phyloP scores from a whole-genome alignment of 2,329 filamentous ascomycete genomes.

The Cercospora sp. region DNA sequence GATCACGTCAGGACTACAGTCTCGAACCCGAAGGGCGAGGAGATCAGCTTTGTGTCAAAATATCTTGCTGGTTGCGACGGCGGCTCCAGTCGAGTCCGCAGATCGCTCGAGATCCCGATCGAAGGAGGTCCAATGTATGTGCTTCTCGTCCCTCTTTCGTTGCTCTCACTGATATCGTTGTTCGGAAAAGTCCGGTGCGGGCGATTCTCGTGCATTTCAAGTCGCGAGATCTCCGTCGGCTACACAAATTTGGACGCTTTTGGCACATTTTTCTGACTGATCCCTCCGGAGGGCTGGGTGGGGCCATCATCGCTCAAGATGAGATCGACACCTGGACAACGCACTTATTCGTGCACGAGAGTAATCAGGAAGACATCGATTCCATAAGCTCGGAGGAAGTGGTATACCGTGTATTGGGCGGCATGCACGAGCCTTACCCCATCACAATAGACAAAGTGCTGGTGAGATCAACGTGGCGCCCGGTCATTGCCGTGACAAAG shows the following conservation, averaged over 20 bases:
- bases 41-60: neutral
- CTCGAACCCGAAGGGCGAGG: neutral
- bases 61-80: slow-evolving; percentile 3
- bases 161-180: neutral
- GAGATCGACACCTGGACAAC: neutral
- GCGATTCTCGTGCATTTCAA: neutral
- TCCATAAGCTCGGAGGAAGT: neutral
- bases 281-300: neutral
- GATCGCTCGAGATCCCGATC: neutral
- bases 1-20: neutral
- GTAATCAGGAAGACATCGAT: neutral
- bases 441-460: neutral
- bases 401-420: neutral
- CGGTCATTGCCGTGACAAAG: neutral
- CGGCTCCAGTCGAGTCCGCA: neutral
- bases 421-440: neutral
- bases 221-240: neutral
- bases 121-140: neutral
- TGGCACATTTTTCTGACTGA: neutral
- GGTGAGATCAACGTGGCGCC: neutral
- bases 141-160: neutral
- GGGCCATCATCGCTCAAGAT: neutral
- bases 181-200: neutral
- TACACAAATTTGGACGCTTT: neutral
- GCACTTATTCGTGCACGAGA: neutral